Evolutionary conservation across 768 basidiomycete species (phyloP), one percentile per base, ranked within the genome.

Genomic region (Tephrocybe sp.): DNA sequence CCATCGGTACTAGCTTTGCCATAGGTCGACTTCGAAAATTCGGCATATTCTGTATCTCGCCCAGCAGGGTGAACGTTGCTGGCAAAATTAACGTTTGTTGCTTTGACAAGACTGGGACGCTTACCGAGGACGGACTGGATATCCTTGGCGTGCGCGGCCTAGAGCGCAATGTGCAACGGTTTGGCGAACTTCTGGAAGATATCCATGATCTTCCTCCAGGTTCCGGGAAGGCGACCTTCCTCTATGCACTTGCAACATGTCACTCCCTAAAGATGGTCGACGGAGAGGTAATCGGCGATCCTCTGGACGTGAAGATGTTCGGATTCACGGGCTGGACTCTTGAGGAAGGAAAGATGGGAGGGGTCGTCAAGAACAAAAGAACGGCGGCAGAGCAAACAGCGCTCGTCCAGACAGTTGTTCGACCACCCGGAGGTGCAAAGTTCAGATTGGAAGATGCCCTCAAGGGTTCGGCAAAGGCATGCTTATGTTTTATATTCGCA

Each of bases 51-150:
- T 99, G 97, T 67, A 98, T 98, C 54, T 93, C 97, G 0, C 97
- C 97, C 0, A 94, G 86, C 58, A 76, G 97, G 41, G 89, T 99
- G 60, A 99, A 99, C 61, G 82, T 99, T 40, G 92, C 85, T 1
- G 97, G 97, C 9, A 95, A 97, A 71, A 76, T 98, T 70, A 98
- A 98, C 57, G 87, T 98, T 9, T 93, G 93, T 60, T 98, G 95
- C 64, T 99, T 99, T 62, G 97, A 99, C 75, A 99, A 99, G 72
- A 99, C 97, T 1, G 97, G 97, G 7, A 99, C 97, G 8, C 77
- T 99, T 19, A 99, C 97, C 1, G 97, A 99, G 68, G 97, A 99
- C 57, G 97, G 96, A 0, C 76, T 99, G 43, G 97, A 99, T 64
- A 93, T 99, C 39, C 84, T 99, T 40, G 97, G 97, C 13, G 87